Base-by-base conservation (phyloP, 108 stramenopile genomes). In the Nitzschia inconspicua region DNA sequence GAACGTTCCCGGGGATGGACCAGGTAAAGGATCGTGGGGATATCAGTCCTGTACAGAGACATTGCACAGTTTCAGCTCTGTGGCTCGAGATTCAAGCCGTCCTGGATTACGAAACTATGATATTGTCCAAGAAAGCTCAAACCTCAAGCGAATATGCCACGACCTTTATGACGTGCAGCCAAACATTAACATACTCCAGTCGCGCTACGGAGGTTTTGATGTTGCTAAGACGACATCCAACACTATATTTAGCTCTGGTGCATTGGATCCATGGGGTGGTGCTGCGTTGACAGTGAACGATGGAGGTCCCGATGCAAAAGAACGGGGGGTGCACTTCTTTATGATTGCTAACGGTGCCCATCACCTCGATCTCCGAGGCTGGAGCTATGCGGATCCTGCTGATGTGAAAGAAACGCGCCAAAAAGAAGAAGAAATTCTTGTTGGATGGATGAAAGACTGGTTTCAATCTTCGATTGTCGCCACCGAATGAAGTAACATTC, bases 361-460 rank as follows among this genome's bases (percentile, higher is more conserved):
- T 36, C 54, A 55, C 35, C 35, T 55, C 19, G 54, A 55, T 18
- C 54, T 55, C 3, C 54, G 54, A 35, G 54, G 34, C 23, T 27
- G 26, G 28, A 32, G 35, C 35, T 13, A 18, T 18, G 10, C 28
- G 34, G 54, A 55, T 28, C 54, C 54, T 19, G 19, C 37, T 11
- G 19, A 23, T 55, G 54, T 55, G 18, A 36, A 16, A 18, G 54
- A 16, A 9, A 28, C 28, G 4, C 54, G 54, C 4, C n/a, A 36
- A 4, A 32, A 55, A 18, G 54, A 55, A 23, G 28, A 55, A n/a
- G 34, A 39, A n/a, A 39, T 39, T 14, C 11, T 39, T 39, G n/a
- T 39, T 11, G 37, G 37, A 39, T 39, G 37, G 37, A n/a, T 39
- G 37, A n/a, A n/a, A n/a, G n/a, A n/a, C n/a, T n/a, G n/a, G n/a